Evolutionary conservation across 768 basidiomycete genomes (phyloP).

Genomic region (Lactifluus rugatus): DNA sequence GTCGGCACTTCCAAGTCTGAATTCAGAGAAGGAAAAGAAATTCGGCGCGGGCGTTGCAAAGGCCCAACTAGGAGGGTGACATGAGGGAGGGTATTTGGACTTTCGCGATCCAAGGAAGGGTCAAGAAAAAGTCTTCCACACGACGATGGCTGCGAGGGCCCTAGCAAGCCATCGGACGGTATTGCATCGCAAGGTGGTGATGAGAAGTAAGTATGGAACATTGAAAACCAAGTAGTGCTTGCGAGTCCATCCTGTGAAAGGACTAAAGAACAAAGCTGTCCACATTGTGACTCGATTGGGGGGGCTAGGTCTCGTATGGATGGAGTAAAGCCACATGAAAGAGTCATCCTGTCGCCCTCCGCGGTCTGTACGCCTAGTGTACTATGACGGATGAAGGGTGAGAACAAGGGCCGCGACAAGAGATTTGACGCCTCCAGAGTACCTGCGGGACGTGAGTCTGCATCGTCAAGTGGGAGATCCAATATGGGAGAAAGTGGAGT

Average conservation of each 20-base stretch:
- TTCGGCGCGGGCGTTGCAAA: background rate
- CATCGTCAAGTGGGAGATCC: slow-evolving; percentile 5
- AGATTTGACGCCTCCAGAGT: slow-evolving; percentile 10
- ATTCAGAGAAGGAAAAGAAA: background rate
- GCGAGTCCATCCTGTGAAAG: background rate
- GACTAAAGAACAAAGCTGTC: slow-evolving; percentile 1
- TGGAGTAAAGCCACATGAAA: background rate
- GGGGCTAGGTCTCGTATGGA: slow-evolving; percentile 1
- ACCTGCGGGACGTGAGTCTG: slow-evolving; percentile 2
- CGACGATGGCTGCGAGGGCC: background rate
- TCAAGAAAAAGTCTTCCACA: slow-evolving; percentile 7
- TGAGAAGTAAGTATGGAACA: slow-evolving; percentile 5
- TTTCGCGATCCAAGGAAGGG: background rate
- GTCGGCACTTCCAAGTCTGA: background rate
- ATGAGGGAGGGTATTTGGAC: background rate
- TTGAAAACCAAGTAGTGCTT: slow-evolving; percentile 3
- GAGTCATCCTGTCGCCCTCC: slow-evolving; percentile 10
- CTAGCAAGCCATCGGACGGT: background rate
- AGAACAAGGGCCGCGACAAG: slow-evolving; percentile 11
- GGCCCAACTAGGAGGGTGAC: background rate
- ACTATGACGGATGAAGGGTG: background rate
- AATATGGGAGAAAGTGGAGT: slow-evolving; percentile 13
- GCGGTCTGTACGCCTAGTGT: background rate
- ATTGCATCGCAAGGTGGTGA: background rate
- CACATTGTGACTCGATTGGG: slow-evolving; percentile 1